phyloP scores from a whole-genome alignment of 768 basidiomycete genomes.

The Punctularia strigosozonata region DNA sequence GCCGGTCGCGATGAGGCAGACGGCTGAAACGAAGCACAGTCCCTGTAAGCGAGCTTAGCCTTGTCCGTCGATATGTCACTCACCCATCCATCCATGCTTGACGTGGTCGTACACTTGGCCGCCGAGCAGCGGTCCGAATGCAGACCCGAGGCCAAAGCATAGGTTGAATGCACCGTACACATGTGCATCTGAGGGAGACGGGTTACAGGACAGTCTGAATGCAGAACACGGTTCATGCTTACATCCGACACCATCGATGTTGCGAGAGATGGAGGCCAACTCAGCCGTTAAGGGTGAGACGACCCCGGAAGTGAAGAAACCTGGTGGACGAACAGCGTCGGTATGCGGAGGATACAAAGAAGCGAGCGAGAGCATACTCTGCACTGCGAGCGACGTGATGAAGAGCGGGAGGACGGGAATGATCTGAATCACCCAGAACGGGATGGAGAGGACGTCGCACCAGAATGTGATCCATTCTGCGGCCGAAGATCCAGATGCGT shows the following conservation, averaged over 20 bases:
- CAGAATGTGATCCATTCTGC: slow-evolving; percentile 39
- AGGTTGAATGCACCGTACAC: slow-evolving; percentile 68
- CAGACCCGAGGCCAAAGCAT: slow-evolving; percentile 52
- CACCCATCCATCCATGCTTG: slow-evolving; percentile 37
- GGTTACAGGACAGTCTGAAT: slow-evolving; percentile 1
- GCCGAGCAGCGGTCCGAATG: too few species aligned
- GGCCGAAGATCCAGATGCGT: too few species aligned
- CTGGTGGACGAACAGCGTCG: slow-evolving; percentile 21
- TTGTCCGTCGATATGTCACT: too few species aligned
- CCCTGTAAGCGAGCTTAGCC: too few species aligned
- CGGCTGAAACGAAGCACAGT: too few species aligned
- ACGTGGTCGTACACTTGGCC: slow-evolving; percentile 50
- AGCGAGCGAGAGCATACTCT: slow-evolving; percentile 29
- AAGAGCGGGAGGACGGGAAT: slow-evolving; percentile 38
- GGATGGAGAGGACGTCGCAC: slow-evolving; percentile 39
- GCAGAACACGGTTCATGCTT: slow-evolving; percentile 17
- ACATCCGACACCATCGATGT: slow-evolving; percentile 59
- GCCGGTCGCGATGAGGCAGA: too few species aligned
- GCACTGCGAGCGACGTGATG: slow-evolving; percentile 33
- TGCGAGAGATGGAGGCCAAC: slow-evolving; percentile 45
- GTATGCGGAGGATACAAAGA: not conserved
- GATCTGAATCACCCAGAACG: slow-evolving; percentile 54
- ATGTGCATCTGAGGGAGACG: slow-evolving; percentile 43
- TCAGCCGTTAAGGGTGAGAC: slow-evolving; percentile 57
- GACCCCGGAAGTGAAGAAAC: slow-evolving; percentile 47